Evolutionary conservation across 225 moss, liverwort and hornwort genomes (phyloP).

Genomic region (Pseudoscleropodium purum): DNA sequence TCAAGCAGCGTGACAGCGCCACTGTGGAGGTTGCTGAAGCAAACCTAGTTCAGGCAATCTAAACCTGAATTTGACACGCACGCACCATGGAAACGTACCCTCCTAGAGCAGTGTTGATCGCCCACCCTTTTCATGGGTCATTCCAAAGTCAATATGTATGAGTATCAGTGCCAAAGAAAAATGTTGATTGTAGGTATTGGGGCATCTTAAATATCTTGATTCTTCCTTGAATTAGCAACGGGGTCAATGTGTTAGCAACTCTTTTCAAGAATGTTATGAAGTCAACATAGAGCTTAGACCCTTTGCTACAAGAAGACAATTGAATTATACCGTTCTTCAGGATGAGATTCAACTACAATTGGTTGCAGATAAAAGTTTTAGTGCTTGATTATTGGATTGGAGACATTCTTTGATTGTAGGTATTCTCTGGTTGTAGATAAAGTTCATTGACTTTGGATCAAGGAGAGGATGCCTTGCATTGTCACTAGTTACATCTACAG

Average conservation of each 20-base stretch:
- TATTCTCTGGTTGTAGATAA: background rate
- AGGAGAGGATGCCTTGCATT: background rate
- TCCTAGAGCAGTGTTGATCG: background rate
- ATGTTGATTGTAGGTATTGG: background rate
- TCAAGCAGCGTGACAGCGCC: slow-evolving; percentile 75
- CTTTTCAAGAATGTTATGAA: background rate
- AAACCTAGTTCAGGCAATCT: background rate
- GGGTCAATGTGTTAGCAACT: background rate
- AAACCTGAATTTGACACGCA: background rate
- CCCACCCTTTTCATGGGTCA: background rate
- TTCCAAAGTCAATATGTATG: background rate
- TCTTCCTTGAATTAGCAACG: background rate
- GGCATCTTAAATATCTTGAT: background rate
- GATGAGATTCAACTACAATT: background rate
- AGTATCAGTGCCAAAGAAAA: background rate
- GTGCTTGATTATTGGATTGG: background rate
- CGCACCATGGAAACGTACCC: background rate
- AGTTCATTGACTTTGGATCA: background rate
- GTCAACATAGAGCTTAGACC: background rate
- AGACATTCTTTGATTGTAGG: background rate
- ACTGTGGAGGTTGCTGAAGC: slow-evolving; percentile 31
- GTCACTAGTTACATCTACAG: background rate
- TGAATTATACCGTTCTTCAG: background rate
- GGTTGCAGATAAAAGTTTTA: background rate
- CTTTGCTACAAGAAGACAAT: background rate